Evolutionary conservation across 805 yeast species (phyloP), one percentile per base, ranked within the genome.

Genomic region (Wickerhamomyces bisporus): DNA sequence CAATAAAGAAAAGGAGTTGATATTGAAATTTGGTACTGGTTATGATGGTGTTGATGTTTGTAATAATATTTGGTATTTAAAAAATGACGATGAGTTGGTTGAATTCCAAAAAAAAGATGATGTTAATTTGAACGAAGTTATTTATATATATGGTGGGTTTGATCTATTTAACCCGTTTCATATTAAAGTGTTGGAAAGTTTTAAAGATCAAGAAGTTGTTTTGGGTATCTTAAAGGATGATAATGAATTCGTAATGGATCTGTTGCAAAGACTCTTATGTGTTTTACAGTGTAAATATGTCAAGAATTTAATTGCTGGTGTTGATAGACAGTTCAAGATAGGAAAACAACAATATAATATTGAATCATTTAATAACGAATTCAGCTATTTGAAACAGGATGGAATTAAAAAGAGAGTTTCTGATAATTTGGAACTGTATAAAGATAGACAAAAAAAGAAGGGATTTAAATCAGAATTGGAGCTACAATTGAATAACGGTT

Each of bases 121-220:
- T 49, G 17, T 34, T 31, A 26, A 47, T 32, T 36, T 43, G 40
- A 44, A 37, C 43, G 35, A 47, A 26, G 35, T 70, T 12, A 66
- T 66, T 35, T 86, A 83, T 53, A 71, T 86, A 14, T 83, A 78
- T 47, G 98, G 97, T 11, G 83, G 84, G 1, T 93, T 89, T 64
- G 98, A 93, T 60, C 68, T 93, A 38, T 89, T 93, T 64, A 88
- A 87, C 58, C 88, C 95, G 16, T 97, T 95, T 16, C 97, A 93
- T 58, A 86, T 91, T 40, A 82, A 79, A 48, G 81, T 81, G 9
- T 66, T 91, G 44, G 59, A 60, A 26, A 47, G 52, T 17, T 73
- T 77, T 0, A 44, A 50, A 5, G 54, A 53, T 13, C 58, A 52
- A 3, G 58, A 61, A 9, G 77, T 86, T 1, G 60, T 85, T 2